These are phyloP conservation scores for Claviceps sp. DNA, from an alignment of 2,329 filamentous ascomycete genomes.

Conservation along the genomic window DNA sequence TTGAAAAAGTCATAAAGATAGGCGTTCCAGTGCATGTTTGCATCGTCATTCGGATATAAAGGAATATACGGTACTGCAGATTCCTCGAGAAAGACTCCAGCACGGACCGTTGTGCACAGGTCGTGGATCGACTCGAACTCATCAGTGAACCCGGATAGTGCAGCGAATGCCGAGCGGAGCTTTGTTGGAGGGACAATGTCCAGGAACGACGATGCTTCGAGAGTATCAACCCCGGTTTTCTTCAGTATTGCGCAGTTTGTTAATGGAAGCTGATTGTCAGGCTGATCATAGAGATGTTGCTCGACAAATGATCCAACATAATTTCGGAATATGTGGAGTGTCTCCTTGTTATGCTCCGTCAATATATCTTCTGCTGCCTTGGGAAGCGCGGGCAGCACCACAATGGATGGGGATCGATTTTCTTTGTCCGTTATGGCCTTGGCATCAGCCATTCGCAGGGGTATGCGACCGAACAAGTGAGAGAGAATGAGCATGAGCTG, in stretches of 20 bases:
- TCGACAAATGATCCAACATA: conserved; percentile 59
- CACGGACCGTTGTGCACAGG: conserved; percentile 50
- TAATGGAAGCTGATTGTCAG: background rate
- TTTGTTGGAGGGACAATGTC: conserved; percentile 24
- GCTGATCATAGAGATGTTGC: conserved; percentile 42
- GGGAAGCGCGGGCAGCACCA: background rate
- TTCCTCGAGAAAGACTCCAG: conserved; percentile 62
- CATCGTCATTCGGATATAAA: conserved; percentile 42
- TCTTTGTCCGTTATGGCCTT: background rate
- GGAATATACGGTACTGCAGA: conserved; percentile 57
- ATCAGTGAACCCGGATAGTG: conserved; percentile 56
- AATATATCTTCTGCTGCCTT: conserved; percentile 39
- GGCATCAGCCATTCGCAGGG: background rate
- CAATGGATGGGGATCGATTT: background rate
- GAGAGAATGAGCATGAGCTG: conserved; percentile 53
- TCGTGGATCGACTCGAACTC: conserved; percentile 51
- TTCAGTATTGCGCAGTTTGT: background rate
- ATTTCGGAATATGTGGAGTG: conserved; percentile 49
- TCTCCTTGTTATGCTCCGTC: conserved; percentile 48
- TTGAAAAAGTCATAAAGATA: conserved; percentile 68
- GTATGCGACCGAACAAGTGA: conserved; percentile 32
- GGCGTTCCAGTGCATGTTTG: conserved; percentile 41
- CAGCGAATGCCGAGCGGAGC: conserved; percentile 55
- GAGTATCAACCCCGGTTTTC: background rate
- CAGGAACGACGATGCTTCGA: background rate